Conservation (phyloP, 2,329 filamentous ascomycete species). For the Apiospora hydei region DNA sequence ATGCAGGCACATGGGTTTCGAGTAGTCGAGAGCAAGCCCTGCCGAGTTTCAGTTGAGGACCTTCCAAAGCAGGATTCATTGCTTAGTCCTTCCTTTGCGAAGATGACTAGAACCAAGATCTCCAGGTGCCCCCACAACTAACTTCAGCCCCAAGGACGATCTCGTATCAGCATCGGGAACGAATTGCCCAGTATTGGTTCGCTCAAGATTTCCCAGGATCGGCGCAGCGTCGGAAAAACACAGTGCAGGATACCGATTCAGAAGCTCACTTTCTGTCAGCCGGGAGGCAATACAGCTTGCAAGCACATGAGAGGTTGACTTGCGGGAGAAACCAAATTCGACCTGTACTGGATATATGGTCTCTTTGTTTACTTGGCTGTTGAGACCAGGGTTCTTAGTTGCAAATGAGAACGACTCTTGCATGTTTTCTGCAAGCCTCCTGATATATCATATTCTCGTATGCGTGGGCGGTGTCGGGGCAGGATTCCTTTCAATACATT, state of each 20-base stretch:
- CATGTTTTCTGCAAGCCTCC: neutral
- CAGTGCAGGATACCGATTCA: neutral
- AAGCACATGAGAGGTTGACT: no score
- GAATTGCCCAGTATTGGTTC: neutral
- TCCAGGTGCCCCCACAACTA: neutral
- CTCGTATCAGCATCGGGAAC: neutral
- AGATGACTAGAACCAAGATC: neutral
- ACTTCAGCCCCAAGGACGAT: neutral
- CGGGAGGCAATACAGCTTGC: neutral
- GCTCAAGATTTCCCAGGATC: neutral
- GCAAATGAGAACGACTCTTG: neutral
- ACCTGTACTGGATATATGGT: neutral
- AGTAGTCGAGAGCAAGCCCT: neutral
- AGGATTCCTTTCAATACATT: neutral
- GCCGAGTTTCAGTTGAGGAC: neutral
- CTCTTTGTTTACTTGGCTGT: neutral
- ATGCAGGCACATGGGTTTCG: neutral
- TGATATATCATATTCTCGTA: neutral
- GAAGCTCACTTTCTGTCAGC: neutral
- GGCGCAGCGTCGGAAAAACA: neutral
- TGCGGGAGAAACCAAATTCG: neutral
- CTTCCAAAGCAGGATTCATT: neutral
- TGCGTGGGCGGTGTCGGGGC: neutral
- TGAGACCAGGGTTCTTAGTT: neutral
- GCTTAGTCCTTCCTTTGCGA: no score